Evolutionary conservation across 2,329 filamentous ascomycete species (phyloP).

Genomic region (Parascedosporium putredinis): DNA sequence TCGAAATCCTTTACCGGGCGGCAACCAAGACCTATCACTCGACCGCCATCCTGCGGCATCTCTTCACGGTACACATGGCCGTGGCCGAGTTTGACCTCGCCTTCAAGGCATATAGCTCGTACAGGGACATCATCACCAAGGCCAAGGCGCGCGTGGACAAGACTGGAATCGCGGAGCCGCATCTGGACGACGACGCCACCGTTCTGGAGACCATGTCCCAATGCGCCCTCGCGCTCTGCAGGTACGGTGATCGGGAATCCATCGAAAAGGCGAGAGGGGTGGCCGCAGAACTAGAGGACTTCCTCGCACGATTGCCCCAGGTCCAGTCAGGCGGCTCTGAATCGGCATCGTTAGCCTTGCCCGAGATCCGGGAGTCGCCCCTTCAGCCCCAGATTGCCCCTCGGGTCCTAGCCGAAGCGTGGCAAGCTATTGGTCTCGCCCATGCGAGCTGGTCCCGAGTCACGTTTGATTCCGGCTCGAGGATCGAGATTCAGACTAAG

Average conservation of each 20-base stretch:
- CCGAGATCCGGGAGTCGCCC: conserved; percentile 21
- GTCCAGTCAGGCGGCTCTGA: conserved; percentile 10
- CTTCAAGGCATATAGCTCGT: conserved; percentile 83
- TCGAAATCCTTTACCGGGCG: conserved; percentile 83
- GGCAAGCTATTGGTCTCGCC: conserved; percentile 76
- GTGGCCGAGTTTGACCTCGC: conserved; percentile 88
- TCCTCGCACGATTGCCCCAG: conserved; percentile 52
- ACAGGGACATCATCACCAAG: conserved; percentile 76
- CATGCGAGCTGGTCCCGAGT: conserved; percentile 79
- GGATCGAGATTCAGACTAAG: conserved; percentile 64
- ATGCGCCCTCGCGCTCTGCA: conserved; percentile 70
- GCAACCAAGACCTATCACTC: conserved; percentile 94
- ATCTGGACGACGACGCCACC: conserved; percentile 67
- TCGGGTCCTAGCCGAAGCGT: conserved; percentile 56
- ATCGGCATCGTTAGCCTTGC: conserved; percentile 11
- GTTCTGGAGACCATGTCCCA: conserved; percentile 71
- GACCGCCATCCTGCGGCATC: conserved; percentile 70
- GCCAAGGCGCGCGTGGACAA: conserved; percentile 79
- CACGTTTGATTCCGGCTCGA: conserved; percentile 63
- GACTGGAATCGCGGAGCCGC: conserved; percentile 57
- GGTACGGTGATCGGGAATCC: conserved; percentile 64
- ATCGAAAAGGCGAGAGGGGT: conserved; percentile 71
- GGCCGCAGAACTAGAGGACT: conserved; percentile 60
- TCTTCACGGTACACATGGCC: conserved; percentile 80
- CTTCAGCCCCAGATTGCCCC: conserved; percentile 41